Evolutionary conservation across 1,284 basidiomycete species (phyloP), one percentile per base, ranked within the genome.

Genomic region (Schizophyllum amplum): DNA sequence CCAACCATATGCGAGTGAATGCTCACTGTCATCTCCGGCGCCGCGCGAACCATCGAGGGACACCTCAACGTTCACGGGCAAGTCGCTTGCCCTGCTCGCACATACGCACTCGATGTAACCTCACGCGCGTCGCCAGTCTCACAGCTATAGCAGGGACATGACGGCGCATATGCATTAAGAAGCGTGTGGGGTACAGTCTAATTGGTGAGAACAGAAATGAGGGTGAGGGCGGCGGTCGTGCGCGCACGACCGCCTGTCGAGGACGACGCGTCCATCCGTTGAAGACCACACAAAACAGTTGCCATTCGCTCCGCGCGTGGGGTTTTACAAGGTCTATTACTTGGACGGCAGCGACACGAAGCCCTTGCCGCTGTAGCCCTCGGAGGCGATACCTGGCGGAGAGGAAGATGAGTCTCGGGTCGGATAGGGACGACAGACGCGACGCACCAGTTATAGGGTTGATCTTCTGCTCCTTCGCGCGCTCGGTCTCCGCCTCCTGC

Each of bases 401-500:
- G 46, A 25, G 26, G 60, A 26, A 58, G 52, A 57, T 33, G 24
- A 46, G 26, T 9, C 24, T 20, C 48, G 26, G 56, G 22, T 23
- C 49, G 53, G 25, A 50, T 55, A 21, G 24, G 54, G 21, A 4
- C 52, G 54, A 52, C 51, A 51, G 59, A 47, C 55, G 57, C 55
- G 27, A 77, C 85, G 57, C 59, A 92, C 92, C 92, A 59, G 83
- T 78, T 71, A 94, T 89, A 61, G 93, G 93, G 74, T 95, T 90
- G 72, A 88, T 74, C 71, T 94, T 94, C 78, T 90, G 82, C 75
- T 92, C 88, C 71, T 77, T 74, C 56, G 89, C 90, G 67, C 85
- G 85, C 72, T 92, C 86, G 80, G 88, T 97, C 64, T 83, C 71
- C 52, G 92, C 90, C 75, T 97, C 91, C 76, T 98, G 87, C 92